Conservation (phyloP, 2,329 filamentous ascomycete species). For the Sporothrix phasma region DNA sequence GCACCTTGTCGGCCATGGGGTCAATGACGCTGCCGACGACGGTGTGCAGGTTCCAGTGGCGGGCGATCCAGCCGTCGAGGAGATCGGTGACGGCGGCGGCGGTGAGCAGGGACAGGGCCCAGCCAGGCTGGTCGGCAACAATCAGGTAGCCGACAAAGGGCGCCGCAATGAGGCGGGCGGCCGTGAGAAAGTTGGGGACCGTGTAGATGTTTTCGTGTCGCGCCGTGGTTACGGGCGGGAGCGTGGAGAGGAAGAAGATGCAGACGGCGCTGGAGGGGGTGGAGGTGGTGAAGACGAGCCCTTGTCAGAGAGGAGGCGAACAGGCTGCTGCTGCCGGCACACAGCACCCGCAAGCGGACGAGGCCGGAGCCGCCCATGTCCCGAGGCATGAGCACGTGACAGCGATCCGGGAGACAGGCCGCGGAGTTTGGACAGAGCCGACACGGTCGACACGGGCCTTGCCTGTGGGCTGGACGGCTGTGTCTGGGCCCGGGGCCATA, state of each 20-base stretch:
- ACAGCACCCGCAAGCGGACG: neutral
- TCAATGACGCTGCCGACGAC: conserved; percentile 93
- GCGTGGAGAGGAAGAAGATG: neutral
- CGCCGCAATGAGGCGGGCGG: conserved; percentile 72
- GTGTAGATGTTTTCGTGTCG: conserved; percentile 89
- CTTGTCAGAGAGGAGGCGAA: neutral
- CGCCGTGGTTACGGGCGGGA: neutral
- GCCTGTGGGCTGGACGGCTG: neutral
- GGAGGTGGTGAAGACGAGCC: neutral
- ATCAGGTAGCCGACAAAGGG: conserved; percentile 84
- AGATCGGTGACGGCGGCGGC: conserved; percentile 89
- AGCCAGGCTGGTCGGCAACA: conserved; percentile 67
- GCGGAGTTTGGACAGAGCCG: neutral
- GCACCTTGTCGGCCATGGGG: conserved; percentile 89
- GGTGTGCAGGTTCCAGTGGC: conserved; percentile 77
- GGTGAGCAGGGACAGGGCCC: conserved; percentile 75
- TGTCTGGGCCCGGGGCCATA: neutral
- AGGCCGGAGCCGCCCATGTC: neutral
- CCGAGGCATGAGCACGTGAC: neutral
- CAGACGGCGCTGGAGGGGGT: neutral
- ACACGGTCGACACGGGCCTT: neutral
- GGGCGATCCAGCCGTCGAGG: conserved; percentile 87
- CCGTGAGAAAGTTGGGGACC: conserved; percentile 85
- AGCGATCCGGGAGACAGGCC: neutral
- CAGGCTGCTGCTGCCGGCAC: neutral